Evolutionary conservation across 2,329 filamentous ascomycete species (phyloP), one percentile per base, ranked within the genome.

Genomic region (Fusarium sp.): DNA sequence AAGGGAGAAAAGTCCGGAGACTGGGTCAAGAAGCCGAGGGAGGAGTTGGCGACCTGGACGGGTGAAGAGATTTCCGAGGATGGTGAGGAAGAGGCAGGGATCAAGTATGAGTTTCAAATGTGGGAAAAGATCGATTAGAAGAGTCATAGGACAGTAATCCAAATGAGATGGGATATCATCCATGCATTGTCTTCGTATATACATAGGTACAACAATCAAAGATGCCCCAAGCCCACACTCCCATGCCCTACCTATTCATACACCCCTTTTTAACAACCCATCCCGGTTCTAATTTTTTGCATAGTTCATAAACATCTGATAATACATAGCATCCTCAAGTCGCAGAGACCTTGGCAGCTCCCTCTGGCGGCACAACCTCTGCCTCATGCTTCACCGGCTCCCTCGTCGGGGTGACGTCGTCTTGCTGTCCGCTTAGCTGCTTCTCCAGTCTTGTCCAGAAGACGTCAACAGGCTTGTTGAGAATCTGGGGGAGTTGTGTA

Each of bases 101-200:
- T 89, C 6, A 82, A 83, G 79, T 95, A 94, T 82, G 88, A 92
- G 81, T 94, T 93, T 83, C 89, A 93, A 82, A 89, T 95, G 89
- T 95, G 91, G 91, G 91, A 92, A 85, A 89, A 86, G 85, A 79
- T 80, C 18, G 45, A 67, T 54, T 78, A 60, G 69, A 24, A 31
- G 6, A 43, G 50, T 37, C 13, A 14, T 72, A 20, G 20, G 11
- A 27, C 8, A 16, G 8, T 65, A 77, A 79, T 6, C 24, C 18
- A 39, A n/a, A 22, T 64, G 68, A 70, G 68, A 59, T 65, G 62
- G 65, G 64, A 78, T 65, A 69, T 74, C 62, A 75, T 75, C 63
- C 68, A 64, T 68, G 64, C 67, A 71, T 77, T 70, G 68, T 67
- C 60, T 66, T 68, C 64, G 67, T 67, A 67, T 69, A 66, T 68